Evolutionary conservation across 2,329 filamentous ascomycete genomes (phyloP).

Genomic region (Neonectria sp.): DNA sequence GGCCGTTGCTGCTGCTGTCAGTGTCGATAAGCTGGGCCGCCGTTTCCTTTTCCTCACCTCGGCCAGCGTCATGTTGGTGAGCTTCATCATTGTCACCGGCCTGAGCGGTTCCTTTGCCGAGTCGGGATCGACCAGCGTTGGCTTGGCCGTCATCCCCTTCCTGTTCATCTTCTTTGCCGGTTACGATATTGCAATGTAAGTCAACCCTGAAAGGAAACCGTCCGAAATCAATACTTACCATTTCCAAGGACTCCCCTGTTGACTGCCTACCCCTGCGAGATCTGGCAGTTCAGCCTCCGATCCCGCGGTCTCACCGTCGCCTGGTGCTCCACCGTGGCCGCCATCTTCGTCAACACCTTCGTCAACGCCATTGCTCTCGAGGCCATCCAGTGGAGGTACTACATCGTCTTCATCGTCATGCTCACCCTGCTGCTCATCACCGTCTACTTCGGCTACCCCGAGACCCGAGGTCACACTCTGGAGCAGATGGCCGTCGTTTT

Average conservation of each 20-base stretch:
- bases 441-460: slow-evolving; percentile 48
- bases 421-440: slow-evolving; percentile 38
- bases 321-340: slow-evolving; percentile 56
- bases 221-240: background rate
- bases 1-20: slow-evolving; percentile 53
- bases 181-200: slow-evolving; percentile 60
- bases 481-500: slow-evolving; percentile 45
- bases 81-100: slow-evolving; percentile 57
- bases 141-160: slow-evolving; percentile 62
- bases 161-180: slow-evolving; percentile 64
- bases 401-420: slow-evolving; percentile 38
- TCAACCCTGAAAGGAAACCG: background rate
- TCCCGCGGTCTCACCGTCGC: slow-evolving; percentile 58
- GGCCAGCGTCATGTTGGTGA: slow-evolving; percentile 54
- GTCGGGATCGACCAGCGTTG: slow-evolving; percentile 50
- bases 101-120: slow-evolving; percentile 51
- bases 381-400: slow-evolving; percentile 39
- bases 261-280: slow-evolving; percentile 59
- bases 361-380: slow-evolving; percentile 50
- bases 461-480: slow-evolving; percentile 51
- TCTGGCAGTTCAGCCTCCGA: slow-evolving; percentile 51
- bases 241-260: slow-evolving; percentile 56
- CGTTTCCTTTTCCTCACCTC: slow-evolving; percentile 57
- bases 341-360: slow-evolving; percentile 55
- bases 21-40: slow-evolving; percentile 59